These are phyloP conservation scores for Microbotryum intermedium DNA, from an alignment of 1,284 basidiomycete species.

Conservation along the genomic window DNA sequence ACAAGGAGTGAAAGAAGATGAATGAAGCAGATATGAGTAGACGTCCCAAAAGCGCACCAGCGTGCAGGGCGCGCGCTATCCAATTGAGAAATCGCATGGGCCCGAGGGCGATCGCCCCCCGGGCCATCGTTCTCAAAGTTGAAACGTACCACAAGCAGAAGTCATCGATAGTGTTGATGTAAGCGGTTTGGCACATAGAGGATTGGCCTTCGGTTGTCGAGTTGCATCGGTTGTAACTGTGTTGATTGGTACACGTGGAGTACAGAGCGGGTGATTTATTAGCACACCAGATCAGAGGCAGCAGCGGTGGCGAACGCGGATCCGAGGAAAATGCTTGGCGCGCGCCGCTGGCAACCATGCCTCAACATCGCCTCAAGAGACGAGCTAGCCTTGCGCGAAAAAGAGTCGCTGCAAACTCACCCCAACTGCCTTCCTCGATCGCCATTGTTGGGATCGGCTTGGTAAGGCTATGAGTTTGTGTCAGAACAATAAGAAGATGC, in stretches of 20 bases:
- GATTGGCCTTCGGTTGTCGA: slow-evolving; percentile 39
- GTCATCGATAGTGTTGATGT: slow-evolving; percentile 33
- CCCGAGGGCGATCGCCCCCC: background rate
- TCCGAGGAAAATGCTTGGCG: background rate
- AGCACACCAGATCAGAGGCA: background rate
- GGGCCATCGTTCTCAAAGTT: background rate
- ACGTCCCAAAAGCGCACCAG: background rate
- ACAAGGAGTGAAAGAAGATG: background rate
- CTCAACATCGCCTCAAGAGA: background rate
- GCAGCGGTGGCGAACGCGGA: background rate
- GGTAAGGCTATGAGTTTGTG: slow-evolving; percentile 8
- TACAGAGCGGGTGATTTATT: background rate
- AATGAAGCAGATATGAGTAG: background rate
- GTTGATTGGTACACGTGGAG: background rate
- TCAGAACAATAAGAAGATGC: too few species aligned
- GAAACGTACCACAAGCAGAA: slow-evolving; percentile 15
- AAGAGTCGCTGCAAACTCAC: too few species aligned
- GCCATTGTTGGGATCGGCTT: slow-evolving; percentile 18
- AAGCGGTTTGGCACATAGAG: slow-evolving; percentile 56
- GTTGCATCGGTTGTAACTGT: slow-evolving; percentile 14
- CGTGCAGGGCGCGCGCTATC: background rate
- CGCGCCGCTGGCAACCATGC: background rate
- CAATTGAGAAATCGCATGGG: background rate
- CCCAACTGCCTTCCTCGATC: slow-evolving; percentile 17
- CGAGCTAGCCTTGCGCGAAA: too few species aligned